phyloP scores from a whole-genome alignment of 345 rosid genomes.

The Aegle marmelos region DNA sequence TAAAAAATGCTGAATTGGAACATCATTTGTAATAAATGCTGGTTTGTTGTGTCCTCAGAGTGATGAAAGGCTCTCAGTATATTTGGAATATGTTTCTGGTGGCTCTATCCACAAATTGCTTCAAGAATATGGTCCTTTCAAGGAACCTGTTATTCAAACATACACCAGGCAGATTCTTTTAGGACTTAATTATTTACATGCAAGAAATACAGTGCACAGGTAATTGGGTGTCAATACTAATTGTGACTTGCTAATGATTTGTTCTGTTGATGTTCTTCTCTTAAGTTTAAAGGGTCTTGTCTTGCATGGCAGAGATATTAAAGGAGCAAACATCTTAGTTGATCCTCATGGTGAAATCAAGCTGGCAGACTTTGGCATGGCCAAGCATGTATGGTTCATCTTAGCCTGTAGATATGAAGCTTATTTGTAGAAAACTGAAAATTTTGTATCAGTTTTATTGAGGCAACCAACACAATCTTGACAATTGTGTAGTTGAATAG shows the following conservation, averaged over 20 bases:
- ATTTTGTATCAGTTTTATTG: background rate
- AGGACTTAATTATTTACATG: constrained; percentile 91
- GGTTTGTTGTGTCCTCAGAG: constrained; percentile 46
- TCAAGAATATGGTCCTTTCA: constrained; percentile 88
- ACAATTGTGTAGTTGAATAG: background rate
- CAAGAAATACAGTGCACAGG: constrained; percentile 94
- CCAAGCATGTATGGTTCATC: constrained; percentile 68
- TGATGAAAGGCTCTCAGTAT: constrained; percentile 88
- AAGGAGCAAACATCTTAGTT: constrained; percentile 95
- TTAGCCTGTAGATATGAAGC: background rate
- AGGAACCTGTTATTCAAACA: constrained; percentile 90
- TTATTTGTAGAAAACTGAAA: constrained; percentile 1
- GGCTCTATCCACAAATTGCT: constrained; percentile 96
- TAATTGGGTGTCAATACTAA: constrained; percentile 23
- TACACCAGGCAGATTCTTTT: constrained; percentile 82
- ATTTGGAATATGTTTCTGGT: constrained; percentile 92
- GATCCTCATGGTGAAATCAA: constrained; percentile 96
- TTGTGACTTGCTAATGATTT: constrained; percentile 1
- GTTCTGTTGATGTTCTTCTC: background rate
- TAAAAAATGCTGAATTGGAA: constrained; percentile 16
- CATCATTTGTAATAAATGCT: constrained; percentile 14
- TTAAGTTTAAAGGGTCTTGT: constrained; percentile 4
- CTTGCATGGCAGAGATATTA: constrained; percentile 70
- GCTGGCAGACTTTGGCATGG: constrained; percentile 98
- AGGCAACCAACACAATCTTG: background rate